Evolutionary conservation across 495 filamentous ascomycete genomes (phyloP).

Genomic region (Penicillium flavigenum): DNA sequence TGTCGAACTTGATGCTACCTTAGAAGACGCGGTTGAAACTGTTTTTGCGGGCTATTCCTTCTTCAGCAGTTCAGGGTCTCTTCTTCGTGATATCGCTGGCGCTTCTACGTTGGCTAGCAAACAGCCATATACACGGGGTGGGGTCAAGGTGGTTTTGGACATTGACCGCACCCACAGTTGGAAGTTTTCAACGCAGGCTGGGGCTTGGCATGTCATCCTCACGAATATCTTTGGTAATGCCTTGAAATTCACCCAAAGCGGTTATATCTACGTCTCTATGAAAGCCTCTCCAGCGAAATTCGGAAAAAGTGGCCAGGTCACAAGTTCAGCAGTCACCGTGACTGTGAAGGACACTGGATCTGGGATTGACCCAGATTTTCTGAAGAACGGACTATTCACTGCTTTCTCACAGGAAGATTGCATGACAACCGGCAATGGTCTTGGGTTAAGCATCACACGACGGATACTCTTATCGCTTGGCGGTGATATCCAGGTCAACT

Average conservation of each 20-base stretch:
- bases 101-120: not conserved
- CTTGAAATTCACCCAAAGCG: constrained; percentile 35
- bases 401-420: constrained; percentile 68
- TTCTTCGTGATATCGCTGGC: not conserved
- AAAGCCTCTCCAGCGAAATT: constrained; percentile 15
- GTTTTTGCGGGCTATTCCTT: constrained; percentile 48
- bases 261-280: constrained; percentile 24
- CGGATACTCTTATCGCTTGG: constrained; percentile 57
- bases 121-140: not conserved
- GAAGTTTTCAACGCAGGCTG: constrained; percentile 18
- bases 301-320: not conserved
- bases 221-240: constrained; percentile 41
- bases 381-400: constrained; percentile 59
- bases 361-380: constrained; percentile 64
- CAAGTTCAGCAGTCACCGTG: constrained; percentile 29
- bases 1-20: constrained; percentile 39
- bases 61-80: constrained; percentile 8
- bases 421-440: constrained; percentile 60
- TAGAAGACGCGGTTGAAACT: constrained; percentile 57
- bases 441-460: constrained; percentile 62
- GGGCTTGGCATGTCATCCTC: constrained; percentile 27
- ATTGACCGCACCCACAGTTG: constrained; percentile 30
- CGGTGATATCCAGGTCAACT: constrained; percentile 33
- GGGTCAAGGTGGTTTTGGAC: constrained; percentile 52
- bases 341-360: constrained; percentile 59